phyloP scores from a whole-genome alignment of 2,329 filamentous ascomycete genomes.

The Metarhizium guizhouense region DNA sequence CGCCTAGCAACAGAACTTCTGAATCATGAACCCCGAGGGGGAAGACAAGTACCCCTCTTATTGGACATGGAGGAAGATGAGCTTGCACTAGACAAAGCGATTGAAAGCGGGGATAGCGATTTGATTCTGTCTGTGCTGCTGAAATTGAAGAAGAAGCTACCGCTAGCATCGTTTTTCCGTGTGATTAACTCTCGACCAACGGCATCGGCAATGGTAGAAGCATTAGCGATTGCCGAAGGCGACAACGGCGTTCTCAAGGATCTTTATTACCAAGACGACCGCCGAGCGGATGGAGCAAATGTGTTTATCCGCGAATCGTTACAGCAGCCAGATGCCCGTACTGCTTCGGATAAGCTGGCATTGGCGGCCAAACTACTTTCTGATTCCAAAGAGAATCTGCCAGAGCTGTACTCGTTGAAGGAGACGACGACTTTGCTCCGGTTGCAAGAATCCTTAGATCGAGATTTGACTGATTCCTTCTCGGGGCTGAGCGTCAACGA shows the following conservation, averaged over 20 bases:
- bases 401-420: conserved; percentile 66
- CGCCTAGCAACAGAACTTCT: conserved; percentile 85
- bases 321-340: conserved; percentile 57
- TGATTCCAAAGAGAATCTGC: conserved; percentile 70
- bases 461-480: conserved; percentile 70
- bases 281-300: conserved; percentile 77
- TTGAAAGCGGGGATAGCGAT: conserved; percentile 91
- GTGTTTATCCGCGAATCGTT: conserved; percentile 82
- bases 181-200: conserved; percentile 78
- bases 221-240: conserved; percentile 57
- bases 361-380: conserved; percentile 73
- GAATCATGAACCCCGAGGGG: conserved; percentile 87
- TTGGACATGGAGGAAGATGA: conserved; percentile 94
- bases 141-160: conserved; percentile 81
- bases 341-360: conserved; percentile 77
- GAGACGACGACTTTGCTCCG: conserved; percentile 73
- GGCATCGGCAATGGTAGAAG: conserved; percentile 83
- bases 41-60: conserved; percentile 90
- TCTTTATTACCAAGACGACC: conserved; percentile 94
- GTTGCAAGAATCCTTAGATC: conserved; percentile 81
- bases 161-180: conserved; percentile 85
- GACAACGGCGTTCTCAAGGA: conserved; percentile 86
- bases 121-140: conserved; percentile 83
- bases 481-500: conserved; percentile 82
- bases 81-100: conserved; percentile 89